These are phyloP conservation scores for Pyrenophora tritici-repentis DNA, from an alignment of 2,329 filamentous ascomycete genomes.

Conservation along the genomic window DNA sequence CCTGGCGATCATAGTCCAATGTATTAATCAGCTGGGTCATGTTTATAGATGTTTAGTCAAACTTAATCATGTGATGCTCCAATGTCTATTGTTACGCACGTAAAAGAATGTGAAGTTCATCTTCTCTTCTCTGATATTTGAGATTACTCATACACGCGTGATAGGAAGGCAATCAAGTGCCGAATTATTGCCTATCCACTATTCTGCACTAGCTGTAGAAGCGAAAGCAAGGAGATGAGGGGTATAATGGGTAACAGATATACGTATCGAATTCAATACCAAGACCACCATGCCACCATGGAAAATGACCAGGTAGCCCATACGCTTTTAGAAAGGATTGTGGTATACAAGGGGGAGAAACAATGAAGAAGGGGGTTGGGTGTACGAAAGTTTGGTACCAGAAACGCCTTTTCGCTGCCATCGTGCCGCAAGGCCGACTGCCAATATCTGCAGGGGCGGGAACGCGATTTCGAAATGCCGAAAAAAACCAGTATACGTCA, in stretches of 20 bases:
- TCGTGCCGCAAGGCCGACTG: conserved; percentile 19
- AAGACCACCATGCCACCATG: background rate
- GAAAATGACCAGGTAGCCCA: background rate
- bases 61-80: too few relatives aligned
- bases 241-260: conserved; percentile 16
- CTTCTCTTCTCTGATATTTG: too few relatives aligned
- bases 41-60: too few relatives aligned
- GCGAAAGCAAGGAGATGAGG: conserved; percentile 7
- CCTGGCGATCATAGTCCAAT: conserved; percentile 6
- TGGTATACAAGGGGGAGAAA: background rate
- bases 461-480: conserved; percentile 21
- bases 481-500: conserved; percentile 20
- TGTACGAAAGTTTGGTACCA: conserved; percentile 6
- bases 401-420: conserved; percentile 7
- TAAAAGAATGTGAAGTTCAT: too few relatives aligned
- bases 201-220: conserved; percentile 14
- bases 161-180: background rate
- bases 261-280: conserved; percentile 1
- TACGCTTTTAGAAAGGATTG: conserved; percentile 9
- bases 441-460: conserved; percentile 9
- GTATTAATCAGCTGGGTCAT: too few relatives aligned
- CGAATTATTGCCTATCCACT: conserved; percentile 9
- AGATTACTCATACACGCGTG: too few relatives aligned
- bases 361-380: background rate
- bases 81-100: too few relatives aligned